These are phyloP conservation scores for Proteromonas lacertae DNA, from an alignment of 352 stramenopile genomes.

Conservation along the genomic window DNA sequence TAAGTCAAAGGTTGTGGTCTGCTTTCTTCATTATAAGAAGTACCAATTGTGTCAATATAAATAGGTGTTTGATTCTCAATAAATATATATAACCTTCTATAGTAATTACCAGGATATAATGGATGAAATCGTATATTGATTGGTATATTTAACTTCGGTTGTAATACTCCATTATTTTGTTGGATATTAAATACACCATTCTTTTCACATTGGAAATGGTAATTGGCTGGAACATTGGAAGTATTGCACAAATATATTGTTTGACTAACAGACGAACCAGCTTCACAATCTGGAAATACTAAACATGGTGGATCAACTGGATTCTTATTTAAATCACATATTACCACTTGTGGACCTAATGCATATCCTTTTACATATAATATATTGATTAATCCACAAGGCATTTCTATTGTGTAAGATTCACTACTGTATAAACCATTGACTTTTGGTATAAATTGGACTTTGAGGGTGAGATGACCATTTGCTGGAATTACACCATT, in stretches of 20 bases:
- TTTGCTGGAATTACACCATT: no score
- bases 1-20: constrained; percentile 49
- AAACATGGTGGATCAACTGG: no score
- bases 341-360: background rate
- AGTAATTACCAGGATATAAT: constrained; percentile 42
- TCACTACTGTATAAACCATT: no score
- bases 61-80: constrained; percentile 16
- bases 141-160: constrained; percentile 22
- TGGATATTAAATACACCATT: constrained; percentile 38
- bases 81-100: constrained; percentile 36
- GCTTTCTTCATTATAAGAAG: constrained; percentile 28
- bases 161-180: constrained; percentile 23
- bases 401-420: no score
- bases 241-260: constrained; percentile 46
- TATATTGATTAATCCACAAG: no score
- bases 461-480: no score
- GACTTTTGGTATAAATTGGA: no score
- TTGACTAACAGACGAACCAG: constrained; percentile 46
- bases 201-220: constrained; percentile 35
- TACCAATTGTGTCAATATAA: constrained; percentile 47
- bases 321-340: no score
- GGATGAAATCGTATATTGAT: constrained; percentile 32
- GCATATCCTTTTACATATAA: background rate
- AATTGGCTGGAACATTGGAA: constrained; percentile 23
- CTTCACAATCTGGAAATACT: constrained; percentile 35